phyloP scores from a whole-genome alignment of 2,329 filamentous ascomycete genomes.

The Talaromyces sp. region DNA sequence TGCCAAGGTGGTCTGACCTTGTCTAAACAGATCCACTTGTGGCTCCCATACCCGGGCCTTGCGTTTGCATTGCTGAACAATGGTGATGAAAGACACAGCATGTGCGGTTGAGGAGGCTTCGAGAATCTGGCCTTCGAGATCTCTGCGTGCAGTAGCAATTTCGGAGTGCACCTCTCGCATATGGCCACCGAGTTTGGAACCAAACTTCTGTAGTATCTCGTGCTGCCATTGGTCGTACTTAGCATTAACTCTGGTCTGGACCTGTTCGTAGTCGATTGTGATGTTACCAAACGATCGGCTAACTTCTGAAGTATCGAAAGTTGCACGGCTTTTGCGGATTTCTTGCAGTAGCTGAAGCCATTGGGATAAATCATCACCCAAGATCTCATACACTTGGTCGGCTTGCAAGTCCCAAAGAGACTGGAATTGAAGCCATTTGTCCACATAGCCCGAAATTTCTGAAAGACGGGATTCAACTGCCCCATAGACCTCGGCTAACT shows the following conservation, averaged over 20 bases:
- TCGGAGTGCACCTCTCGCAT: conserved; percentile 92
- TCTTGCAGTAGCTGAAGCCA: conserved; percentile 97
- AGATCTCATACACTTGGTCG: conserved; percentile 85
- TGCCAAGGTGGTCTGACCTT: conserved; percentile 86
- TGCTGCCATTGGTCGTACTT: conserved; percentile 99
- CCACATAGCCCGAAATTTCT: conserved; percentile 78
- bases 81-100: conserved; percentile 96
- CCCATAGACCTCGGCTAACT: conserved; percentile 73
- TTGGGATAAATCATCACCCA: conserved; percentile 83
- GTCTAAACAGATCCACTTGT: conserved; percentile 91
- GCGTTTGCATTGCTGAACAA: conserved; percentile 91
- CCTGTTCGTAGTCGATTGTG: conserved; percentile 95
- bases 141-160: conserved; percentile 81
- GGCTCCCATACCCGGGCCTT: conserved; percentile 92
- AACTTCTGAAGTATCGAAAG: conserved; percentile 95
- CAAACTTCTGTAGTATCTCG: conserved; percentile 92
- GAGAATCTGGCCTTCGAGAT: conserved; percentile 85
- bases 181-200: conserved; percentile 75
- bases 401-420: conserved; percentile 97
- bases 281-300: conserved; percentile 90
- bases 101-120: conserved; percentile 94
- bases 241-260: conserved; percentile 96
- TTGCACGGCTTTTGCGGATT: conserved; percentile 88
- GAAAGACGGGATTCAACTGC: conserved; percentile 77
- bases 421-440: conserved; percentile 98